Base-by-base conservation (phyloP, 768 basidiomycete species). In the Naganishia friedmannii region DNA sequence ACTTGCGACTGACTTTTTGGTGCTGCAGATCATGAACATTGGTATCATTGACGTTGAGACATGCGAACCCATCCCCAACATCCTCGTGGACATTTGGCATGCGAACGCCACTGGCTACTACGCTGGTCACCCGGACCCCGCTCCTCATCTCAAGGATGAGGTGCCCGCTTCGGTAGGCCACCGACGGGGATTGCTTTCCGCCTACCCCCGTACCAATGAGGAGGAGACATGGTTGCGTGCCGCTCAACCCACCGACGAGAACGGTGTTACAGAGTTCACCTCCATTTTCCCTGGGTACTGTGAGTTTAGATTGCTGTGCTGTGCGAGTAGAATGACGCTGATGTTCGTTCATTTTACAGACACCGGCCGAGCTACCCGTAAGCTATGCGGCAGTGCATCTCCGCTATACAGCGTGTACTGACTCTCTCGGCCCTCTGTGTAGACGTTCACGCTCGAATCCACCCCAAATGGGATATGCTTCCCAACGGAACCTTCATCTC, bases 11-110 rank as follows among this genome's bases (percentile, higher is more conserved):
- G 10, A 45, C 21, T 0, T 6, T 19, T 6, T 19, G 29, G 51
- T 48, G 28, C 45, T 56, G 28, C n/a, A 46, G 77, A 66, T 75
- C 58, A 80, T 80, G 79, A 77, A 80, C 63, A 73, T 80, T 34
- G 79, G 79, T 37, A 39, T 80, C 45, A 80, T 80, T 60, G 78
- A 80, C 51, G 77, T 79, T 67, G 75, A 79, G 48, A 80, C 79
- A 1, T 80, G 79, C 72, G 71, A 79, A 56, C 79, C 79, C 12
- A 65, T 79, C 9, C 65, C 68, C 12, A 69, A 76, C 69, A 76
- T 75, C 19, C 74, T 80, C 28, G 77, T 80, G 53, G 79, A 80
- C 67, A 68, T 79, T 37, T 80, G 79, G 79, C 75, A 48, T 53
- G 60, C 58, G 48, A 60, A 70, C 42, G 69, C 69, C 34, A 77